Evolutionary conservation across 164 flowering plant species (phyloP), one percentile per base, ranked within the genome.

Genomic region (Protea cynaroides): DNA sequence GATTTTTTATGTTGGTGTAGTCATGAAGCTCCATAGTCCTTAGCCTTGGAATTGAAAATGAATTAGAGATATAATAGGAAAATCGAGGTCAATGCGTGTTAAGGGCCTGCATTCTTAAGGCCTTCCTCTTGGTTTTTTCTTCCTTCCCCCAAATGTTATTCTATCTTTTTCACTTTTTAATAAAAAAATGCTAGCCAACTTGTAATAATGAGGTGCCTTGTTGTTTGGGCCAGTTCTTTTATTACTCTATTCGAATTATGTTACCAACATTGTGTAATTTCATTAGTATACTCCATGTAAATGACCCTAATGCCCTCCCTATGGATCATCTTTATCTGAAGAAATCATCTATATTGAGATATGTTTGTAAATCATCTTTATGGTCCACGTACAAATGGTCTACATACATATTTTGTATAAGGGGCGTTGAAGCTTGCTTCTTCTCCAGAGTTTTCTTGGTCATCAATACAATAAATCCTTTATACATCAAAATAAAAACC

Each of bases 31-130:
- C 64, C 37, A 24, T 59, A 54, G 49, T 43, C 56, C 34, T 59
- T 46, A n/a, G n/a, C n/a, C 29, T 17, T 60, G 18, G 38, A 64
- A 55, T 49, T 58, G 24, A n/a, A 66, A 62, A 56, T 38, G 24
- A n/a, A 59, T 36, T 59, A 37, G 65, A 22, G 52, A 50, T 51
- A 63, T 49, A 64, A 12, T 69, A 60, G 65, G 75, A 75, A 75
- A n/a, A 64, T 61, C 67, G 38, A 78, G 78, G 82, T 78, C 82
- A 78, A 70, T 74, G 66, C 18, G 51, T 63, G 65, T 8, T 22
- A 58, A 66, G 61, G 59, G 25, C 61, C 54, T 67, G 67, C 62
- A 69, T 56, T 61, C 58, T 25, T n/a, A 24, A 12, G 49, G 53
- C n/a, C 56, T 69, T 63, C 62, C 56, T 49, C 37, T 57, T 69